phyloP scores from a whole-genome alignment of 805 yeast genomes.

The Dipodascopsis uninucleata region DNA sequence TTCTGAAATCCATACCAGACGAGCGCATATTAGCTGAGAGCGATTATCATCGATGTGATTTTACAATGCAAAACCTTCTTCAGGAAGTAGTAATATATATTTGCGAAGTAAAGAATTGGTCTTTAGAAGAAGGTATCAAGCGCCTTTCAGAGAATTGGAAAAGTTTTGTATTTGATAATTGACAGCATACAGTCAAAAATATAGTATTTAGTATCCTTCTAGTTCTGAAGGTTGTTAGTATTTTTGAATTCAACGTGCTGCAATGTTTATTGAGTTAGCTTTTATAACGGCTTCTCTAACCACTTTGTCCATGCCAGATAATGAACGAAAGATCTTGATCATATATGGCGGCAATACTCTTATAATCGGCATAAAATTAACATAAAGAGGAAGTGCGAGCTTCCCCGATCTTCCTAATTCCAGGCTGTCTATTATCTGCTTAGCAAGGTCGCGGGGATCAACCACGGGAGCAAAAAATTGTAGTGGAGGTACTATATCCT shows the following conservation, averaged over 20 bases:
- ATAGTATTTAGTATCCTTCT: not conserved
- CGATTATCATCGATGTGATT: slow-evolving; percentile 42
- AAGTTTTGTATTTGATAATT: slow-evolving; percentile 5
- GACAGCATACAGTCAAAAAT: not conserved
- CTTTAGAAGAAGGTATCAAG: slow-evolving; percentile 20
- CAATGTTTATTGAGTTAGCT: not conserved
- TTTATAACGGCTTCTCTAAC: slow-evolving; percentile 6
- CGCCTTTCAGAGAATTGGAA: slow-evolving; percentile 14
- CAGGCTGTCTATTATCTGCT: slow-evolving; percentile 51
- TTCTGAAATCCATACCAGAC: slow-evolving; percentile 38
- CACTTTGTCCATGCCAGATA: slow-evolving; percentile 65
- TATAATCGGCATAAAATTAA: slow-evolving; percentile 65
- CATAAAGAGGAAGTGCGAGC: slow-evolving; percentile 71
- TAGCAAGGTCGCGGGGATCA: slow-evolving; percentile 64
- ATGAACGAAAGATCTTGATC: slow-evolving; percentile 49
- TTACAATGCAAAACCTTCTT: slow-evolving; percentile 28
- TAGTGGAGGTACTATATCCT: slow-evolving; percentile 70
- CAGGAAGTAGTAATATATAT: slow-evolving; percentile 14
- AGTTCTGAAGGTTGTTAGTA: no score
- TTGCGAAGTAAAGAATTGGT: slow-evolving; percentile 25
- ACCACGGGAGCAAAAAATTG: slow-evolving; percentile 76
- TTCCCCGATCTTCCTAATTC: slow-evolving; percentile 63
- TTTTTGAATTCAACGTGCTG: no score
- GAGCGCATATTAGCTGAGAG: slow-evolving; percentile 50
- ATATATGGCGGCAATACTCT: slow-evolving; percentile 72